These are phyloP conservation scores for Phanerodontia chrysosporium DNA, from an alignment of 768 basidiomycete species.

Conservation along the genomic window DNA sequence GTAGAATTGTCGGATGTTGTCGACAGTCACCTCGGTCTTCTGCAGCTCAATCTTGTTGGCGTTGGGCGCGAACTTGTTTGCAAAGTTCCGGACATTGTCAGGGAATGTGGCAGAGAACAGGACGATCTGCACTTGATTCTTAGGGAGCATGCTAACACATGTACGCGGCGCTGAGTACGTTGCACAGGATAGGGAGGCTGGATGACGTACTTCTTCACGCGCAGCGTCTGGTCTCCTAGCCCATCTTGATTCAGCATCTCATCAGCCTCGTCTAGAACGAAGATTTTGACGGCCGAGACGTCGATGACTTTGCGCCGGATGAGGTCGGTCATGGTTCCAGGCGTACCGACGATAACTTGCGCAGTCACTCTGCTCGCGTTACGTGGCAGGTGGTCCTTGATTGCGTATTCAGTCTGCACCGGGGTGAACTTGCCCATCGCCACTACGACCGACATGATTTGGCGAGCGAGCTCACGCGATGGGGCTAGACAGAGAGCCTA, in stretches of 20 bases:
- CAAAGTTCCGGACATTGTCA: conserved; percentile 88
- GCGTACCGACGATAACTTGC: conserved; percentile 93
- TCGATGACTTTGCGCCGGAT: conserved; percentile 78
- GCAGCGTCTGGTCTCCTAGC: conserved; percentile 87
- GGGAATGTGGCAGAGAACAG: conserved; percentile 99
- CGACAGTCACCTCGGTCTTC: conserved; percentile 89
- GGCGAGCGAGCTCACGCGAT: conserved; percentile 92
- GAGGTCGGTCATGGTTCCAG: conserved; percentile 90
- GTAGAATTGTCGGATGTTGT: conserved; percentile 95
- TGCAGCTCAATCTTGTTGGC: conserved; percentile 97
- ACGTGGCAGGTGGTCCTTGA: conserved; percentile 78
- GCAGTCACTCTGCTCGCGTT: conserved; percentile 68
- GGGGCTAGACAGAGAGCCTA: conserved; percentile 97
- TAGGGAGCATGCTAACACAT: conserved; percentile 66
- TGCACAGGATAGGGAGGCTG: too few species aligned
- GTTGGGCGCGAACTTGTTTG: conserved; percentile 85
- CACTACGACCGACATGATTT: conserved; percentile 93
- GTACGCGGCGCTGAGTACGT: too few species aligned
- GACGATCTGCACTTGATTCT: conserved; percentile 68
- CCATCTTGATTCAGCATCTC: conserved; percentile 97
- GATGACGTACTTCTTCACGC: conserved; percentile 81
- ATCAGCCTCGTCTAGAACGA: conserved; percentile 97
- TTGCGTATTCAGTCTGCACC: conserved; percentile 93
- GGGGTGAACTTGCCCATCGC: conserved; percentile 94
- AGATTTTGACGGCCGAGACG: conserved; percentile 76